Evolutionary conservation across 2,329 filamentous ascomycete species (phyloP), one percentile per base, ranked within the genome.

Genomic region (Verticillium alfalfae): DNA sequence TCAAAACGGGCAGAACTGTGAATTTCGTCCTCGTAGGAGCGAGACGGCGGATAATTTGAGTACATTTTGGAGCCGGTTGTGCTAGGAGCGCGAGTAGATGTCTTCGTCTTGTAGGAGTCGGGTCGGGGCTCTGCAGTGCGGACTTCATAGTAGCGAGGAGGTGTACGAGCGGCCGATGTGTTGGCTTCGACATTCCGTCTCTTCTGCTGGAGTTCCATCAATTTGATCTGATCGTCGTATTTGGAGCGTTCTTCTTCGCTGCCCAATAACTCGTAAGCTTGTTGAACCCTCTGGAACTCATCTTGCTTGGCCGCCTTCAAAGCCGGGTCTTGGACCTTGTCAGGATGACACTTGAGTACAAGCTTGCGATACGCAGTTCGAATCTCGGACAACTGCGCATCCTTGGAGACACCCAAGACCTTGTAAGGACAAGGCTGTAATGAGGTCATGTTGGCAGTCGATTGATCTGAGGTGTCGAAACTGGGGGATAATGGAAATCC

Each of bases 201-300:
- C 74, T 84, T 86, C 71, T 84, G 26, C 26, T 31, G 84, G 69
- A 92, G 76, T 71, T 88, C 85, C 58, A 84, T 85, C 65, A 93
- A 75, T 69, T 82, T 86, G 64, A 89, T 81, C 71, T 88, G 84
- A 59, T 92, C 87, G 75, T 98, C 92, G 74, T 97, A 97, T 67
- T 88, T 87, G 62, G 80, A 76, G 63, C 92, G 83, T 71, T 88
- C 86, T 7, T 79, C 81, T 34, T 94, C 90, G 71, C 97, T 89
- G 70, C 87, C 91, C 64, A 99, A 85, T 36, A 95, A 81, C 76
- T 98, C 95, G 76, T 97, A 99, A 58, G 95, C 93, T 69, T 93
- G 87, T 74, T 97, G 93, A 38, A 98, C 91, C 72, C 87, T 88
- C 76, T 97, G 93, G 71, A 98, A 99, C 75, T 96, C 89, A 68